Percentiles rank a stretch among this genome's conserved stretches.
Evolutionary conservation across 2,329 filamentous ascomycete species (phyloP).

Genomic region (Herpomyces periplanetae): DNA sequence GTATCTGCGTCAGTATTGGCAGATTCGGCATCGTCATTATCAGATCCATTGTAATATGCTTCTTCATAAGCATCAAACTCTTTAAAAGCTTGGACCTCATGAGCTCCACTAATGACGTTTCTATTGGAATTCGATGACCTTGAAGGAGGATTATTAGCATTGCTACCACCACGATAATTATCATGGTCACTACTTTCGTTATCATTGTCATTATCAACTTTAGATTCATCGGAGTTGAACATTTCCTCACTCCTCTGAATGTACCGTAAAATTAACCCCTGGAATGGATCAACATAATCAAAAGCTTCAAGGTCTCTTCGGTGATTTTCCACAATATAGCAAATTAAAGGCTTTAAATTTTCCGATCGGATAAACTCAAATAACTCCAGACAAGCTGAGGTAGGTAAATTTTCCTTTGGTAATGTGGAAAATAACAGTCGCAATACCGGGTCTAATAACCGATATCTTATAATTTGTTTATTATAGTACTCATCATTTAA

Average conservation of each 20-base stretch:
- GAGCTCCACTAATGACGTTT: constrained; percentile 15
- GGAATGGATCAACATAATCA: constrained; percentile 52
- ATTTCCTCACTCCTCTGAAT: constrained; percentile 14
- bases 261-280: constrained; percentile 29
- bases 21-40: constrained; percentile 37
- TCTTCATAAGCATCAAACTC: constrained; percentile 58
- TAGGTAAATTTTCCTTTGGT: constrained; percentile 65
- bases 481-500: constrained; percentile 73
- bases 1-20: constrained; percentile 6
- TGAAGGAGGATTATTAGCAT: constrained; percentile 7
- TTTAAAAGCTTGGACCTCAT: constrained; percentile 26
- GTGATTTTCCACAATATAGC: constrained; percentile 48
- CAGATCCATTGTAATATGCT: constrained; percentile 66
- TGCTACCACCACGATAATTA: constrained; percentile 12
- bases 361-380: constrained; percentile 51
- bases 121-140: no score
- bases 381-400: constrained; percentile 68
- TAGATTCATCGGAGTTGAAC: neutral
- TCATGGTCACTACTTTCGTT: constrained; percentile 32
- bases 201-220: constrained; percentile 16
- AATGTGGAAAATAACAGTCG: constrained; percentile 49
- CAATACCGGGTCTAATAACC: constrained; percentile 44
- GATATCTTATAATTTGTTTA: constrained; percentile 39
- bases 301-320: constrained; percentile 33
- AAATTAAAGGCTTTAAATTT: constrained; percentile 36